Evolutionary conservation across 495 filamentous ascomycete genomes (phyloP).

Genomic region (Staphylotrichum tortipilum): DNA sequence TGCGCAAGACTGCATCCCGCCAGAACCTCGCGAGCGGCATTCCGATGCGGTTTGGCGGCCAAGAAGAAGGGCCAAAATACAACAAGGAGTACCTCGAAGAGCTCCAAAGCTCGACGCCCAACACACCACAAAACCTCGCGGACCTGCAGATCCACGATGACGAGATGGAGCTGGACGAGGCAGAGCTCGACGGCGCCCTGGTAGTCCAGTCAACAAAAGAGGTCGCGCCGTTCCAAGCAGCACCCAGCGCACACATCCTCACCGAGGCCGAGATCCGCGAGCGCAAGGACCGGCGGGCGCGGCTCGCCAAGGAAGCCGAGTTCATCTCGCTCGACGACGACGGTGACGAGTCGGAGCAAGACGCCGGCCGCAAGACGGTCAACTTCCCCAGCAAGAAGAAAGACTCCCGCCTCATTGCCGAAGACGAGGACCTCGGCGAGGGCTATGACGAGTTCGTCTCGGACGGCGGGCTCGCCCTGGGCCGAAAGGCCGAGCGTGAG

Average conservation of each 20-base stretch:
- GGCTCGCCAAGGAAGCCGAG: conserved; percentile 66
- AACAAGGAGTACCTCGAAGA: conserved; percentile 79
- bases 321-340: conserved; percentile 68
- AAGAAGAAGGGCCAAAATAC: conserved; percentile 70
- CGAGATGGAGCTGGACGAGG: conserved; percentile 42
- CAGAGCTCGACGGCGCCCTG: conserved; percentile 49
- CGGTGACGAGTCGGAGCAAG: conserved; percentile 7
- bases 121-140: conserved; percentile 55
- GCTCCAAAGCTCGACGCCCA: conserved; percentile 72
- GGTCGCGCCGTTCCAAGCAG: neutral
- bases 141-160: conserved; percentile 19
- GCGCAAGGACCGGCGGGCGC: conserved; percentile 79
- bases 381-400: conserved; percentile 43
- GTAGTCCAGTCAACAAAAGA: conserved; percentile 52
- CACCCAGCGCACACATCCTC: conserved; percentile 40
- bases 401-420: conserved; percentile 67
- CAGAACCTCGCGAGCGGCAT: conserved; percentile 35
- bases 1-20: conserved; percentile 33
- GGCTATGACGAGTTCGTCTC: conserved; percentile 90
- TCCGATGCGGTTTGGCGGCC: conserved; percentile 48
- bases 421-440: conserved; percentile 92
- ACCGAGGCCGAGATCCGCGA: conserved; percentile 84
- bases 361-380: conserved; percentile 20
- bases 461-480: conserved; percentile 71
- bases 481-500: conserved; percentile 71